These are phyloP conservation scores for Scheffersomyces segobiensis DNA, from an alignment of 1,139 yeast species.

Conservation along the genomic window DNA sequence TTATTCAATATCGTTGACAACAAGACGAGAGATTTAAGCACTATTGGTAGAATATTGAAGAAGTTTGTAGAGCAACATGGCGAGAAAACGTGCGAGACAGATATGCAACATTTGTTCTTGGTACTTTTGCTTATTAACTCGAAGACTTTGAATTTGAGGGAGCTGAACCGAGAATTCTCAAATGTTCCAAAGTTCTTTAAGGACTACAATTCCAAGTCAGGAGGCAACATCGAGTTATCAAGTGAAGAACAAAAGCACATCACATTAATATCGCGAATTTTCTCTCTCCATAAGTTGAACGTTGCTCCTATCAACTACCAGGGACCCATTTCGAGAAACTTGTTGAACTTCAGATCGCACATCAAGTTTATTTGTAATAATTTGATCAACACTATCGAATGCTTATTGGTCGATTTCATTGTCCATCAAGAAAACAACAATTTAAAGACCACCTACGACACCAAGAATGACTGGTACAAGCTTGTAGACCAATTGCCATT, in stretches of 20 bases:
- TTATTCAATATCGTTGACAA: slow-evolving; percentile 56
- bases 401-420: slow-evolving; percentile 52
- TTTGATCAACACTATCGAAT: slow-evolving; percentile 57
- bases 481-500: slow-evolving; percentile 66
- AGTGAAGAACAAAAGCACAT: slow-evolving; percentile 35
- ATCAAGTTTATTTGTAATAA: slow-evolving; percentile 53
- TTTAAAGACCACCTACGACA: slow-evolving; percentile 32
- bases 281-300: slow-evolving; percentile 53
- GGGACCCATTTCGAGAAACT: slow-evolving; percentile 69
- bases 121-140: slow-evolving; percentile 44
- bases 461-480: slow-evolving; percentile 56
- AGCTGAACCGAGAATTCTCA: slow-evolving; percentile 30
- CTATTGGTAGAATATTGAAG: slow-evolving; percentile 59
- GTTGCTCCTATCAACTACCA: slow-evolving; percentile 61
- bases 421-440: slow-evolving; percentile 55
- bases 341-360: slow-evolving; percentile 68
- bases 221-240: slow-evolving; percentile 35
- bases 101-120: slow-evolving; percentile 39
- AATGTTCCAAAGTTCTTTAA: slow-evolving; percentile 39
- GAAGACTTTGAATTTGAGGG: slow-evolving; percentile 30
- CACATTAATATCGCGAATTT: slow-evolving; percentile 56
- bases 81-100: slow-evolving; percentile 22
- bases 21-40: slow-evolving; percentile 41
- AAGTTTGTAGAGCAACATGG: slow-evolving; percentile 26
- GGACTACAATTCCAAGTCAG: slow-evolving; percentile 19